Evolutionary conservation across 352 stramenopile genomes (phyloP), one percentile per base, ranked within the genome.

Genomic region (Phytophthora tentaculata): DNA sequence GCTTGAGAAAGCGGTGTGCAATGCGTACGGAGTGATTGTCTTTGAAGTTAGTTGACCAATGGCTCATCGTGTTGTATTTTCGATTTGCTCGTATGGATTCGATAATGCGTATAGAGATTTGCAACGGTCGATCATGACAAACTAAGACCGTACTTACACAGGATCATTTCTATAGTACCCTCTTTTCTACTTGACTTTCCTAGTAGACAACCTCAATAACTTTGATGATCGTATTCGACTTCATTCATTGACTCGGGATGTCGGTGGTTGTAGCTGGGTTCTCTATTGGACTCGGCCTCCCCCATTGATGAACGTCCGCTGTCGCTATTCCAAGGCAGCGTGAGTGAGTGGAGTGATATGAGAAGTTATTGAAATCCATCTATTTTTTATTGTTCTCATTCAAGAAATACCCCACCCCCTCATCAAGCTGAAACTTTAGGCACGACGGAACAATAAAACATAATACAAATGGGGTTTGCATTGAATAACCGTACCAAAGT

Each of bases 131-230:
- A n/a, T 23, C 13, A 5, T 10, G 12, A 8, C 44, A 50, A 50
- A 5, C 19, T 20, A 50, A 50, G 44, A 50, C 44, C 44, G 44
- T 50, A 50, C 44, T 50, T 50, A 5, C 12, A 28, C 44, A 50
- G 44, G 44, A 29, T 50, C 44, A 50, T 50, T 50, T 50, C 20
- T 50, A 50, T 28, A 50, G 44, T 50, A 50, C 44, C 19, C 17
- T 50, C 20, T 26, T 50, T 50, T 50, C 20, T 50, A 50, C 44
- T 50, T 50, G 41, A 45, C n/a, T n/a, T n/a, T n/a, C n/a, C n/a
- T n/a, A n/a, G n/a, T n/a, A n/a, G n/a, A n/a, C n/a, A n/a, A n/a
- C n/a, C n/a, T n/a, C n/a, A n/a, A n/a, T n/a, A n/a, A n/a, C n/a
- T n/a, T 48, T 48, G 41, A 48, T 48, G 41, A 23, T 48, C n/a